phyloP scores from a whole-genome alignment of 352 stramenopile genomes.

The Phytophthora syringae region DNA sequence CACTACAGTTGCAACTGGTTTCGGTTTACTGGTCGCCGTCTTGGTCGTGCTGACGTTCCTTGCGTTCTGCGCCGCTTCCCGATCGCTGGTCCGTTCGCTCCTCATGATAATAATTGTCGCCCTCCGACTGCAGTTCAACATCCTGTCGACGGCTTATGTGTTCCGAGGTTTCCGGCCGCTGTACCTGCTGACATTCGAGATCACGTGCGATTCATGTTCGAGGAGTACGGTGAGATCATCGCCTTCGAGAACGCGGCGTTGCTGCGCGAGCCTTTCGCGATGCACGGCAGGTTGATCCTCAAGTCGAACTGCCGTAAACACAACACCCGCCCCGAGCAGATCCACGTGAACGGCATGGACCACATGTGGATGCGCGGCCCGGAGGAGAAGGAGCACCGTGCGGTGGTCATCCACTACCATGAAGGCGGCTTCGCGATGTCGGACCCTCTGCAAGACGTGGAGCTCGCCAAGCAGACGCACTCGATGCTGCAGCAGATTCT shows the following conservation, averaged over 20 bases:
- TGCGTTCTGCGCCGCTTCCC: slow-evolving; percentile 2
- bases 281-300: too few relatives aligned
- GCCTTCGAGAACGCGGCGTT: slow-evolving; percentile 30
- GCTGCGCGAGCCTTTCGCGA: too few relatives aligned
- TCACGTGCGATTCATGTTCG: slow-evolving; percentile 35
- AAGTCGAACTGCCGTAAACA: too few relatives aligned
- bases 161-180: slow-evolving; percentile 27
- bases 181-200: slow-evolving; percentile 37
- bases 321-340: too few relatives aligned
- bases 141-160: slow-evolving; percentile 12
- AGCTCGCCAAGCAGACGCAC: slow-evolving; percentile 34
- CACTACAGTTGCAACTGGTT: not conserved
- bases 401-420: too few relatives aligned
- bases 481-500: slow-evolving; percentile 35
- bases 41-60: slow-evolving; percentile 10
- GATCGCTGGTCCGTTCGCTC: slow-evolving; percentile 17
- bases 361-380: too few relatives aligned
- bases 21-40: not conserved
- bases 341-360: too few relatives aligned
- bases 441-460: slow-evolving; percentile 30
- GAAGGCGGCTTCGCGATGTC: too few relatives aligned
- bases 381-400: too few relatives aligned
- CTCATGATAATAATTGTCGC: slow-evolving; percentile 12
- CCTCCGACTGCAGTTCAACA: slow-evolving; percentile 19
- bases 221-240: slow-evolving; percentile 34